A percentile compares a stretch with the other conserved stretches of the same genome.
These are phyloP conservation scores for Antrodiella citrinella DNA, from an alignment of 768 basidiomycete genomes.

Conservation along the genomic window DNA sequence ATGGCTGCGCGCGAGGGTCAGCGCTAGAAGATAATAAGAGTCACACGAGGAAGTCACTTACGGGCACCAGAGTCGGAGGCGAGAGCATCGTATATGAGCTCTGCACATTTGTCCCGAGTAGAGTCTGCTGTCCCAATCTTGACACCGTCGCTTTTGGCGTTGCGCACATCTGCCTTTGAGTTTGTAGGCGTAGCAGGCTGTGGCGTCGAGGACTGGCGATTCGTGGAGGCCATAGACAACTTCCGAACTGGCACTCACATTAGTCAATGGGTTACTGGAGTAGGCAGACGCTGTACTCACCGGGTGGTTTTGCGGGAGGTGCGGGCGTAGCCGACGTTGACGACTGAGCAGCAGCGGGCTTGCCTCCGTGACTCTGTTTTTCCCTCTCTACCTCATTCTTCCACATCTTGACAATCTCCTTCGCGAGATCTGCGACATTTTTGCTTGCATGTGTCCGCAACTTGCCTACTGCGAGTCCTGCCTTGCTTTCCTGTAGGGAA, in stretches of 20 bases:
- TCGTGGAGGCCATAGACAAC: conserved; percentile 10
- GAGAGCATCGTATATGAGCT: conserved; percentile 88
- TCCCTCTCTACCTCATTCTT: conserved; percentile 76
- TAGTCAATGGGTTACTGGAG: neutral
- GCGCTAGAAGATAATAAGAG: neutral
- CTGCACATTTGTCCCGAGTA: conserved; percentile 80
- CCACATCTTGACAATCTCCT: conserved; percentile 90
- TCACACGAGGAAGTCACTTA: conserved; percentile 40
- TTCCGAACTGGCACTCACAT: conserved; percentile 5
- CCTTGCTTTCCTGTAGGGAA: conserved; percentile 71
- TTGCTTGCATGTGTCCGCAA: conserved; percentile 66
- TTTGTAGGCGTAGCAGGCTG: conserved; percentile 18
- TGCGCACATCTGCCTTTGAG: conserved; percentile 36
- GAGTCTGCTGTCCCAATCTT: conserved; percentile 53
- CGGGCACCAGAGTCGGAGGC: conserved; percentile 81
- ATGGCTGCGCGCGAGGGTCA: conserved; percentile 21
- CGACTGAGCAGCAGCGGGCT: conserved; percentile 14
- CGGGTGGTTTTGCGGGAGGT: conserved; percentile 7
- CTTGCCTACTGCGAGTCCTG: conserved; percentile 88
- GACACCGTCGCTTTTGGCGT: conserved; percentile 65
- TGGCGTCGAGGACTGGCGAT: conserved; percentile 4
- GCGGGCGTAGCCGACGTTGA: conserved; percentile 10
- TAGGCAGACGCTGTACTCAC: neutral
- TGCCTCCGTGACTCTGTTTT: conserved; percentile 35
- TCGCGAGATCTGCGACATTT: conserved; percentile 73